Base-by-base conservation (phyloP, 805 yeast genomes). In the Yamadazyma endophytica region DNA sequence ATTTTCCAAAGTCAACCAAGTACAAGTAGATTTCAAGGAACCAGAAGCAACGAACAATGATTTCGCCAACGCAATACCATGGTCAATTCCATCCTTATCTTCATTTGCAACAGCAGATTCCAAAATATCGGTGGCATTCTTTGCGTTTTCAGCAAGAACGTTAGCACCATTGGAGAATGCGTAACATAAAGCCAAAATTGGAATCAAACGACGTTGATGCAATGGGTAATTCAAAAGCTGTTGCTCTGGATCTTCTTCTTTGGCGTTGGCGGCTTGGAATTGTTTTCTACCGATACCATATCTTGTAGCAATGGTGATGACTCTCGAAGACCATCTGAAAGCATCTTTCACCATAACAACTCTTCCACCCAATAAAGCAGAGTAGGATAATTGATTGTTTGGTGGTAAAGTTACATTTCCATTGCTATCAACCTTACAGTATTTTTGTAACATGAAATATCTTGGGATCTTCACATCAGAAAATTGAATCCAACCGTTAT, bases 401-500 rank as follows among this genome's bases (percentile, higher is more conserved):
- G 70, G 68, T 16, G 70, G 70, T 33, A 63, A 47, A 7, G 48
- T 45, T 13, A 66, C 72, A 4, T 55, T 43, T 30, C 72, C 72
- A 16, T 54, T 54, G 30, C 57, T 46, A 31, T 57, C 39, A 24
- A 66, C 71, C 39, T 60, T 60, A 49, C 69, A 62, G 51, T 55
- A 66, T 39, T 58, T 64, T 47, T 65, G 71, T 47, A 66, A 58
- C 72, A 66, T 66, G 49, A 61, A 64, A 44, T 49, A 62, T 42
- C 72, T 54, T 25, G 72, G 72, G 39, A 66, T 61, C 38, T 64
- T 50, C 21, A 66, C 72, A 31, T 49, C 44, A 21, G 69, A 54
- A 42, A 65, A 66, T 47, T 66, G 72, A 48, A 66, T 66, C 72
- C 72, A 66, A 36, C 72, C 72, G 33, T 66, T 66, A 46, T 66